phyloP scores from a whole-genome alignment of 2,329 filamentous ascomycete genomes.

The Calonectria crousiana region DNA sequence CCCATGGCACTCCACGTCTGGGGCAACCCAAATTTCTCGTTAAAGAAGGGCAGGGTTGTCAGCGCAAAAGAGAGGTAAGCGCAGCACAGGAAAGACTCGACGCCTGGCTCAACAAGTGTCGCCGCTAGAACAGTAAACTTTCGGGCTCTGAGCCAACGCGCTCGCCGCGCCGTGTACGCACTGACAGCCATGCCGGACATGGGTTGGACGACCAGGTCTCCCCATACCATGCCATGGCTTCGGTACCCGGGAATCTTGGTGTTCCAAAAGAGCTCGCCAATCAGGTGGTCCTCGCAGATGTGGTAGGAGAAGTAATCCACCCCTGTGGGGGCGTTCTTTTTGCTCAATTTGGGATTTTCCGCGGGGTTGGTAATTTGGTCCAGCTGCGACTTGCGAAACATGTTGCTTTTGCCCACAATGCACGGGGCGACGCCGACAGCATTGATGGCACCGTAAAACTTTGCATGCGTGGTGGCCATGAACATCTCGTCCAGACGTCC shows the following conservation, averaged over 20 bases:
- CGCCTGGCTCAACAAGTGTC: slow-evolving; percentile 91
- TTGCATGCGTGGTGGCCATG: slow-evolving; percentile 92
- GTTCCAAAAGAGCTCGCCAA: slow-evolving; percentile 91
- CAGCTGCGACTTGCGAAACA: slow-evolving; percentile 95
- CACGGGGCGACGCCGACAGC: slow-evolving; percentile 91
- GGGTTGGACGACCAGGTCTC: slow-evolving; percentile 91
- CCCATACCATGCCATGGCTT: slow-evolving; percentile 87
- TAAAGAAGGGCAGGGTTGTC: slow-evolving; percentile 78
- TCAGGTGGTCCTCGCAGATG: slow-evolving; percentile 97
- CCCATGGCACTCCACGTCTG: slow-evolving; percentile 77
- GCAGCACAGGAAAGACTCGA: slow-evolving; percentile 88
- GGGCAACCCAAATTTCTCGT: slow-evolving; percentile 63
- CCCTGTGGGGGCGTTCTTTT: slow-evolving; percentile 63
- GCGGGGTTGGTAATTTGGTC: slow-evolving; percentile 74
- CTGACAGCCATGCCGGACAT: slow-evolving; percentile 82
- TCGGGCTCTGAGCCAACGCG: slow-evolving; percentile 90
- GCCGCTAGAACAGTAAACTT: slow-evolving; percentile 94
- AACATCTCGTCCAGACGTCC: slow-evolving; percentile 94
- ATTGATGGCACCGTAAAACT: slow-evolving; percentile 98
- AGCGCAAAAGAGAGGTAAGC: slow-evolving; percentile 83
- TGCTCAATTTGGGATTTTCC: slow-evolving; percentile 57
- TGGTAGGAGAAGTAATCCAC: slow-evolving; percentile 95
- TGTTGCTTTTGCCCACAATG: slow-evolving; percentile 96
- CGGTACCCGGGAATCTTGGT: slow-evolving; percentile 72
- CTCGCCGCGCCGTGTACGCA: slow-evolving; percentile 83